Conservation (phyloP, 805 yeast species). For the Barnettozyma salicaria region DNA sequence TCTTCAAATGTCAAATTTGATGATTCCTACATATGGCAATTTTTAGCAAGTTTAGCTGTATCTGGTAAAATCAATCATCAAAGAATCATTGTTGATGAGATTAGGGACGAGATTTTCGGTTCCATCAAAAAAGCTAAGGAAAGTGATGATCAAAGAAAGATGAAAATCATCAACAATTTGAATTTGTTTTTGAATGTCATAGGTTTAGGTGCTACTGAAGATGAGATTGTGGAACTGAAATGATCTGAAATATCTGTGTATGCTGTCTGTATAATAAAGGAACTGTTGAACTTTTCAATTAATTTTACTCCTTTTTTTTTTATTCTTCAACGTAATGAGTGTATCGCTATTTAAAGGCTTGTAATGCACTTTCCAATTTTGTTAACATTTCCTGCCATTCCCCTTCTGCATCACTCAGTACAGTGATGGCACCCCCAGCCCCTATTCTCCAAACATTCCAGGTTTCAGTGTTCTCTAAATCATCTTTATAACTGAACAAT, state of each 20-base stretch:
- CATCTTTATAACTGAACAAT: slow-evolving; percentile 57
- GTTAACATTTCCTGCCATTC: slow-evolving; percentile 91
- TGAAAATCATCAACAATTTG: slow-evolving; percentile 66
- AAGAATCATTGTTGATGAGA: slow-evolving; percentile 89
- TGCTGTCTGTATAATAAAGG: slow-evolving; percentile 1
- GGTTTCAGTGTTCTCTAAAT: slow-evolving; percentile 25
- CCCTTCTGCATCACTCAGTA: slow-evolving; percentile 70
- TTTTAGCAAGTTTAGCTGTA: slow-evolving; percentile 85
- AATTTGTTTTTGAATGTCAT: slow-evolving; percentile 91
- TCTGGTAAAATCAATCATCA: slow-evolving; percentile 90
- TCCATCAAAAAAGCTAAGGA: slow-evolving; percentile 72
- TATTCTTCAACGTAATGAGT: too few relatives aligned
- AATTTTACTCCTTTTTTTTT: too few relatives aligned
- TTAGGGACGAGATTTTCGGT: slow-evolving; percentile 87
- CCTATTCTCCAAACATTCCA: slow-evolving; percentile 73
- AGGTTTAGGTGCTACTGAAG: slow-evolving; percentile 91
- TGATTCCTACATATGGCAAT: slow-evolving; percentile 81
- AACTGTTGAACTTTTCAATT: too few relatives aligned
- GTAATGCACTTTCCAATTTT: slow-evolving; percentile 76
- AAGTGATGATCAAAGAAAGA: slow-evolving; percentile 36
- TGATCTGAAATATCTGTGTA: slow-evolving; percentile 9
- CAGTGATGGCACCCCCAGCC: slow-evolving; percentile 98
- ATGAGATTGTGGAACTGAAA: slow-evolving; percentile 75
- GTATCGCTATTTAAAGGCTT: slow-evolving; percentile 53
- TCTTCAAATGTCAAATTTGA: slow-evolving; percentile 37